These are phyloP conservation scores for Phytopythium helicoides DNA, from an alignment of 352 stramenopile genomes.

Conservation along the genomic window DNA sequence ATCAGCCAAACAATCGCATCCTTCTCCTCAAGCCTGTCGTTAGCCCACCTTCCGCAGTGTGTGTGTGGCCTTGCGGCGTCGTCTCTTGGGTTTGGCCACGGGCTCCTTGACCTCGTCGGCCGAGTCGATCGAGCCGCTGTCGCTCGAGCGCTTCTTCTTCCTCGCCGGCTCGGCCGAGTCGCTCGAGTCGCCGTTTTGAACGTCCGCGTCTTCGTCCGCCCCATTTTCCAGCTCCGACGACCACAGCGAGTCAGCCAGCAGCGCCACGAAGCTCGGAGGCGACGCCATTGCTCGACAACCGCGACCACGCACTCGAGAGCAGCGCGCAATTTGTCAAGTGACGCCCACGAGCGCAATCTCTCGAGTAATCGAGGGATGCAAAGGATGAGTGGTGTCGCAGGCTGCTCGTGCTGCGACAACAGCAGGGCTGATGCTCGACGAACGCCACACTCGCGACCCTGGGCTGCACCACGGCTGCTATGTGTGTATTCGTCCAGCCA, in stretches of 20 bases:
- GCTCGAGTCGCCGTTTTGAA: not conserved
- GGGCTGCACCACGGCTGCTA: no score
- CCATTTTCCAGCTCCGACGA: not conserved
- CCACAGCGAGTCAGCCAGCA: no score
- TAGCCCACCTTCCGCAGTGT: conserved; percentile 17
- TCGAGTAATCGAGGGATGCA: no score
- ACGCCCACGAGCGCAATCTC: no score
- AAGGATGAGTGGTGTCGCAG: no score
- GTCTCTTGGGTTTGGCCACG: conserved; percentile 1
- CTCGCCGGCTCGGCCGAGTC: not conserved
- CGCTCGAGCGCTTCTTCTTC: conserved; percentile 5
- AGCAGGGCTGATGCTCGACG: no score
- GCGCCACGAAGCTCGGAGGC: not conserved
- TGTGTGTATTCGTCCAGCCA: no score
- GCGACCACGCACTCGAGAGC: no score
- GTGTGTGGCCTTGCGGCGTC: conserved; percentile 26
- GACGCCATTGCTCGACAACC: not conserved
- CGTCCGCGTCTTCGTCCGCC: not conserved
- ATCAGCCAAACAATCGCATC: no score
- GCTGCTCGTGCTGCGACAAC: no score
- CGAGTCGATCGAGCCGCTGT: conserved; percentile 1
- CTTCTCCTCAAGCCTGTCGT: not conserved
- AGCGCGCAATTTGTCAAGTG: no score
- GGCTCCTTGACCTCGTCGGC: conserved; percentile 2
- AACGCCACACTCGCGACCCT: no score